Evolutionary conservation across 805 yeast species (phyloP).

Genomic region (Metschnikowia arizonensis): DNA sequence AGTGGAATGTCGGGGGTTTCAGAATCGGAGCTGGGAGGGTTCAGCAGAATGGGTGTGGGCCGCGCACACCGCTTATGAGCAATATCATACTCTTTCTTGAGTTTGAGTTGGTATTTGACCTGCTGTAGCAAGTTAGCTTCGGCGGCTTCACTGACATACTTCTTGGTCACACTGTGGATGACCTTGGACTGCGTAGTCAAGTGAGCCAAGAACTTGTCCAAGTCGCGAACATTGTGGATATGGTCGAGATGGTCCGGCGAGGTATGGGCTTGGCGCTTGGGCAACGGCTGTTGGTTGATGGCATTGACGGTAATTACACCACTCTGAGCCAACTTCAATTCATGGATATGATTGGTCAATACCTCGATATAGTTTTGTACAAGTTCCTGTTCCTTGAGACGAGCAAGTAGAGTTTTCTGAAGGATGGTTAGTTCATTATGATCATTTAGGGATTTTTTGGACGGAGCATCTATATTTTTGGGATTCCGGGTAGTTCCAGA

Average conservation of each 20-base stretch:
- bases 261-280: constrained; percentile 11
- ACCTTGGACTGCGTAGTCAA: constrained; percentile 35
- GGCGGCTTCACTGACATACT: constrained; percentile 13
- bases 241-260: constrained; percentile 35
- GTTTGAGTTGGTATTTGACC: constrained; percentile 20
- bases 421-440: constrained; percentile 20
- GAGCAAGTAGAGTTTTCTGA: constrained; percentile 32
- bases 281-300: constrained; percentile 19
- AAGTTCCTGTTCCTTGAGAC: constrained; percentile 41
- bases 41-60: neutral
- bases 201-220: constrained; percentile 37
- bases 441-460: neutral
- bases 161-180: constrained; percentile 38
- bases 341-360: constrained; percentile 40
- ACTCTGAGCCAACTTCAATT: constrained; percentile 39
- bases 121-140: constrained; percentile 18
- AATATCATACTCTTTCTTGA: neutral
- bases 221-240: constrained; percentile 37
- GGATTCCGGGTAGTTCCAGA: no score
- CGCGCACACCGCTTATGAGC: neutral
- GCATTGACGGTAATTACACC: constrained; percentile 44
- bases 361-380: constrained; percentile 41
- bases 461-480: no score
- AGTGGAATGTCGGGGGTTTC: neutral
- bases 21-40: neutral